Evolutionary conservation across 495 filamentous ascomycete species (phyloP).

Genomic region (Chaetomium cochliodes): DNA sequence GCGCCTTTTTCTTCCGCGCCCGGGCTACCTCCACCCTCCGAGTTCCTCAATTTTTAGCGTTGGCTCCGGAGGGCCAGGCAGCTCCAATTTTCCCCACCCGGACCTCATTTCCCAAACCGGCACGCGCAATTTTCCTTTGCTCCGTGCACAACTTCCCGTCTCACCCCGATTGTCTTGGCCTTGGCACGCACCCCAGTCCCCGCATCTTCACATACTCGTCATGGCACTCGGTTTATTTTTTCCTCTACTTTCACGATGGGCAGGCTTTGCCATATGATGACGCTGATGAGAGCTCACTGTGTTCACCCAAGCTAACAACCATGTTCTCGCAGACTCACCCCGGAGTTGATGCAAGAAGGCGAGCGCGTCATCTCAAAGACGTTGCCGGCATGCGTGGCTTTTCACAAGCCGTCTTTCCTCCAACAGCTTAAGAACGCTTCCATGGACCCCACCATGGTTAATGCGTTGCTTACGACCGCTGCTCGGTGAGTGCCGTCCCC

Average conservation of each 20-base stretch:
- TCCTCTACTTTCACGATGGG: too few species aligned
- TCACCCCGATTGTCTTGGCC: conserved; percentile 30
- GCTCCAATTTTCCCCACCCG: conserved; percentile 39
- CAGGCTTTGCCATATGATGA: too few species aligned
- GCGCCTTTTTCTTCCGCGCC: conserved; percentile 21
- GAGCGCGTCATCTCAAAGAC: conserved; percentile 52
- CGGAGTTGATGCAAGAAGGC: conserved; percentile 50
- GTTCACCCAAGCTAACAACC: conserved; percentile 17
- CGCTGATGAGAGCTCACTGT: too few species aligned
- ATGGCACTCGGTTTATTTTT: too few species aligned
- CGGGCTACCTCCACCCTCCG: conserved; percentile 29
- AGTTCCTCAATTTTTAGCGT: conserved; percentile 26
- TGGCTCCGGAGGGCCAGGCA: conserved; percentile 30
- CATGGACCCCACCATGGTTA: conserved; percentile 49
- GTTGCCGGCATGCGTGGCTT: conserved; percentile 52
- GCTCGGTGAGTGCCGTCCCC: conserved; percentile 41
- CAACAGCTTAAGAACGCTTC: conserved; percentile 49
- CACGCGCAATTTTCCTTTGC: conserved; percentile 29
- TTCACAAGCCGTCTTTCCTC: conserved; percentile 53
- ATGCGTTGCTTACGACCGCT: conserved; percentile 49
- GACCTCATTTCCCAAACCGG: conserved; percentile 35
- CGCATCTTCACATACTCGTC: neutral
- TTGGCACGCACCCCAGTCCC: conserved; percentile 19
- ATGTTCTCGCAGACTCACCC: conserved; percentile 42
- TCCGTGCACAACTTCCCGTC: conserved; percentile 36